Evolutionary conservation across 345 rosid genomes (phyloP).

Genomic region (Boechera retrofracta): DNA sequence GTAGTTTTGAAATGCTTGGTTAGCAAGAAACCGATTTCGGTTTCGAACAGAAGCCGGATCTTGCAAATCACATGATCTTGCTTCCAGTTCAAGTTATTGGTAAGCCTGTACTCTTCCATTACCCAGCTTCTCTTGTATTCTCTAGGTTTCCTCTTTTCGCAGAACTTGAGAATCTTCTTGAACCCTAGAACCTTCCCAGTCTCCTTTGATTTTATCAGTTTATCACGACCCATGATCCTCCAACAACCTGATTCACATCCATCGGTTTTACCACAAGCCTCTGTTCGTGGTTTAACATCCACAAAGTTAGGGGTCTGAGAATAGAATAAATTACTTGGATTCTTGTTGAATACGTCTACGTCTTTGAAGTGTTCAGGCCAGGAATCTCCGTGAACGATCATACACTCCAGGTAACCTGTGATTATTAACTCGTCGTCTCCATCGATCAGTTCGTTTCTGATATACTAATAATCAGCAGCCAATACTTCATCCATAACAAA

Average conservation of each 20-base stretch:
- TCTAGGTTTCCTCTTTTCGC: neutral
- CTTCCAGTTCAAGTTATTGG: neutral
- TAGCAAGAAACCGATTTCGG: too few relatives aligned
- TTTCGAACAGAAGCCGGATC: too few relatives aligned
- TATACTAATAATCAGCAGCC: too few relatives aligned
- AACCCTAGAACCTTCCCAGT: constrained; percentile 28
- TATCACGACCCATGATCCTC: constrained; percentile 12
- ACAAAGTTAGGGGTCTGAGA: neutral
- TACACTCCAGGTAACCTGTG: neutral
- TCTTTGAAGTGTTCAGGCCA: neutral
- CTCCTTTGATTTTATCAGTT: neutral
- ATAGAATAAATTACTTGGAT: neutral
- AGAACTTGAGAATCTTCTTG: constrained; percentile 37
- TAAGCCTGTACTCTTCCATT: constrained; percentile 21
- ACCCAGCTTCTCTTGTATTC: constrained; percentile 9
- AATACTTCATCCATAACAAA: too few relatives aligned
- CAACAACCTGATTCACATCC: constrained; percentile 16
- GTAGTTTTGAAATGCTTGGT: too few relatives aligned
- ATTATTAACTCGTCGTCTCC: neutral
- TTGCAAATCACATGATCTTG: too few relatives aligned
- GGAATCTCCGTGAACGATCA: neutral
- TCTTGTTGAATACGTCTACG: constrained; percentile 21
- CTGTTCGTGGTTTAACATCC: neutral
- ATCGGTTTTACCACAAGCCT: constrained; percentile 4
- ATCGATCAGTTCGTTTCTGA: neutral